These are phyloP conservation scores for Mycena vitilis DNA, from an alignment of 768 basidiomycete species.

Conservation along the genomic window DNA sequence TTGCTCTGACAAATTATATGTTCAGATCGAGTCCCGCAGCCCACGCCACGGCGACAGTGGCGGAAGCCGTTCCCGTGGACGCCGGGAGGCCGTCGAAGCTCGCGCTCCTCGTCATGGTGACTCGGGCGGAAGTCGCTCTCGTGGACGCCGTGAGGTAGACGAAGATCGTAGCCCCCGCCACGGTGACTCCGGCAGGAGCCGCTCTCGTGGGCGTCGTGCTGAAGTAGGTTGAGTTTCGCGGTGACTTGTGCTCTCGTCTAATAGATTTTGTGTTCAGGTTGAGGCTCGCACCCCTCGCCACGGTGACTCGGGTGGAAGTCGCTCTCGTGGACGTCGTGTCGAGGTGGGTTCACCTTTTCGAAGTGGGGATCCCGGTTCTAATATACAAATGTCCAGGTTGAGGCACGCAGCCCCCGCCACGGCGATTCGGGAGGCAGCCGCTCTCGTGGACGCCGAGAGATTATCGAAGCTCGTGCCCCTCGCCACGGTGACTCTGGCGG, in stretches of 20 bases:
- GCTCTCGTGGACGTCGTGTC: not conserved
- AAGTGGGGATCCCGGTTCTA: no score
- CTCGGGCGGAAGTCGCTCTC: no score
- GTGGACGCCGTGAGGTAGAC: not conserved
- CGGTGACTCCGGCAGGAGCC: constrained; percentile 17
- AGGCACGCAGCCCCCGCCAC: constrained; percentile 6
- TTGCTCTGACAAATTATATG: no score
- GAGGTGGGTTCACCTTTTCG: not conserved
- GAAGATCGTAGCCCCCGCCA: constrained; percentile 8
- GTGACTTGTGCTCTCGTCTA: no score
- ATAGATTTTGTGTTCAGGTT: no score
- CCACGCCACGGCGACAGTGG: no score
- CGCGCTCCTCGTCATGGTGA: no score
- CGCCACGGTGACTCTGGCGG: constrained; percentile 21
- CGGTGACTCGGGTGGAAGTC: not conserved
- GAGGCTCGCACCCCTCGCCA: constrained; percentile 4
- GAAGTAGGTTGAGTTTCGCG: no score
- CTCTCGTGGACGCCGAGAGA: constrained; percentile 7
- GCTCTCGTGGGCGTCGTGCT: constrained; percentile 15
- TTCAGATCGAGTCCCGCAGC: no score
- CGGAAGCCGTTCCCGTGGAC: no score
- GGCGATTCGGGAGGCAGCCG: not conserved
- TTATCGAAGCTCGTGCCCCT: constrained; percentile 11
- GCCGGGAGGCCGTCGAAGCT: no score
- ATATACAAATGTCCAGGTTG: not conserved